Conservation (phyloP, 2,329 filamentous ascomycete genomes). For the Chrysosphaeria jannelii region DNA sequence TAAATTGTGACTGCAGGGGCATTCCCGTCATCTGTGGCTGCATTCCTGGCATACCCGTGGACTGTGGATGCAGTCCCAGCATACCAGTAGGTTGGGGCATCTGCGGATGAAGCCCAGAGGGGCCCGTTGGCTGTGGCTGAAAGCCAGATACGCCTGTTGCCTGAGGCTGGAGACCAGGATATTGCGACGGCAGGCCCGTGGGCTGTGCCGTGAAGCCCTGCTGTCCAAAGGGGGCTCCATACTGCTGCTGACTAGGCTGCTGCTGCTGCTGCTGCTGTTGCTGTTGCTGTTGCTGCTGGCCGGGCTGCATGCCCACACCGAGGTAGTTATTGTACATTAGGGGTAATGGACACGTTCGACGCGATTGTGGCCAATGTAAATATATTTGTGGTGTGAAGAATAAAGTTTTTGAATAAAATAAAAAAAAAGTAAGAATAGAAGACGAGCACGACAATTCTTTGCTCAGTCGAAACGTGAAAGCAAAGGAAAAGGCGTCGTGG, state of each 20-base stretch:
- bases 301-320: constrained; percentile 16
- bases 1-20: constrained; percentile 9
- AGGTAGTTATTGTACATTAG: constrained; percentile 90
- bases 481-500: too few species aligned
- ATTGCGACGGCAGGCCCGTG: constrained; percentile 11
- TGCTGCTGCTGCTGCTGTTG: too few species aligned
- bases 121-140: constrained; percentile 30
- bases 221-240: too few species aligned
- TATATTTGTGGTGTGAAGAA: too few species aligned
- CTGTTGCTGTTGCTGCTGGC: constrained; percentile 10
- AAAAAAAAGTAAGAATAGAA: too few species aligned
- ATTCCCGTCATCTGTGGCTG: constrained; percentile 8
- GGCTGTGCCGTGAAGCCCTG: constrained; percentile 25
- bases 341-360: too few species aligned
- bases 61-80: constrained; percentile 32
- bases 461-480: too few species aligned
- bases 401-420: too few species aligned
- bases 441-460: too few species aligned
- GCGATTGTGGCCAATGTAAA: too few species aligned
- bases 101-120: constrained; percentile 18
- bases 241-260: too few species aligned
- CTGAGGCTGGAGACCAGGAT: constrained; percentile 27
- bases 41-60: constrained; percentile 28
- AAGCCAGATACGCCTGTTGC: constrained; percentile 35
- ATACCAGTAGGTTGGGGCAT: constrained; percentile 13